Conservation (phyloP, 1,139 yeast species). For the Geotrichum macrosporum region DNA sequence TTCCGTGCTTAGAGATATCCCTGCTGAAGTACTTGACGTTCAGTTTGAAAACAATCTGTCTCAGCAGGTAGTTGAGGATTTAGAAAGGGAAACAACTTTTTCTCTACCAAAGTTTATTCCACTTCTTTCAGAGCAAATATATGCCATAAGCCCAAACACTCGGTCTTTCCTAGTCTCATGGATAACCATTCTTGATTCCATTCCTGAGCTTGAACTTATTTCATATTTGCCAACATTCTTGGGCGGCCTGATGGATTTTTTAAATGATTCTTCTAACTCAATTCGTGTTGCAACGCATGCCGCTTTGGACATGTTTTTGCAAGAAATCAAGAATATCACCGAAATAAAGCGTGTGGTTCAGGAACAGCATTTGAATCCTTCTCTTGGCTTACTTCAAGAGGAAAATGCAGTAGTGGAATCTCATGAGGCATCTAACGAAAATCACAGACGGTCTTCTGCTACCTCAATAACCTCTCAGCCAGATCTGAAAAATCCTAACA, state of each 20-base stretch:
- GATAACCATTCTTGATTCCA: slow-evolving; percentile 84
- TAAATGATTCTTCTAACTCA: slow-evolving; percentile 80
- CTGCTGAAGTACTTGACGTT: slow-evolving; percentile 41
- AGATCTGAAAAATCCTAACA: too few relatives aligned
- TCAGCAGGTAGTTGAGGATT: slow-evolving; percentile 23
- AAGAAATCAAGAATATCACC: slow-evolving; percentile 71
- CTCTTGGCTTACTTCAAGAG: background rate
- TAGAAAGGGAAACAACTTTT: slow-evolving; percentile 60
- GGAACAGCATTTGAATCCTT: slow-evolving; percentile 11
- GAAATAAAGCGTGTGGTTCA: slow-evolving; percentile 51
- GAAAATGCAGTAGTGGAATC: background rate
- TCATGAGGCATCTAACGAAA: slow-evolving; percentile 2
- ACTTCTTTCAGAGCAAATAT: slow-evolving; percentile 79
- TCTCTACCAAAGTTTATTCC: slow-evolving; percentile 87
- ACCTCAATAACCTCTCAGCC: too few relatives aligned
- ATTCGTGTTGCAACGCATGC: slow-evolving; percentile 83
- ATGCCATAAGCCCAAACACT: slow-evolving; percentile 88
- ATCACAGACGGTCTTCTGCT: too few relatives aligned
- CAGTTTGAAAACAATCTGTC: slow-evolving; percentile 23
- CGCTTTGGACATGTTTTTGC: slow-evolving; percentile 66
- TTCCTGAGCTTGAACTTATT: slow-evolving; percentile 85
- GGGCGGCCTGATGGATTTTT: slow-evolving; percentile 75
- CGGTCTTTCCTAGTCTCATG: slow-evolving; percentile 88
- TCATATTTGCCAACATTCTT: slow-evolving; percentile 84
- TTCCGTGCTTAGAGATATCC: slow-evolving; percentile 59